Evolutionary conservation across 1,139 yeast genomes (phyloP), one percentile per base, ranked within the genome.

Genomic region (Candida tropicalis): DNA sequence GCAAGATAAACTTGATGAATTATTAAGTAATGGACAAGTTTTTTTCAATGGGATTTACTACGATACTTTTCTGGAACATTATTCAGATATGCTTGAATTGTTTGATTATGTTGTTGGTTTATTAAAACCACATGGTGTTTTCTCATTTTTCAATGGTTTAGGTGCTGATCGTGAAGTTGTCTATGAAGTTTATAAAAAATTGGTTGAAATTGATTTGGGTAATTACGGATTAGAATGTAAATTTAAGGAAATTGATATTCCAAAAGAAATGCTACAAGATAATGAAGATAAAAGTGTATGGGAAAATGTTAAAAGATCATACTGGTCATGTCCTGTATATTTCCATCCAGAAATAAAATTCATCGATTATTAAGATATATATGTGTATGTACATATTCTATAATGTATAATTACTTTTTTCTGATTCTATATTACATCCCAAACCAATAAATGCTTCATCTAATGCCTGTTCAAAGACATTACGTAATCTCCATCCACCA

Each of bases 111-210:
- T 88, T 3, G 96, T 90, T 12, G 97, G 97, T 0, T 68, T 91
- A 41, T 66, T 91, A 50, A 85, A 86, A 59, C 90, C 95, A 1
- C 78, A 79, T 32, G 96, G 96, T 4, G 77, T 82, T 0, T 90
- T 91, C 52, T 88, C 96, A 2, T 91, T 89, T 60, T 91, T 91
- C 72, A 91, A 91, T 57, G 98, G 98, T 0, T 73, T 91, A 29
- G 98, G 98, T n/a, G 98, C 97, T 5, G 98, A 91, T 57, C 75
- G 97, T 57, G 82, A 86, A 59, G 79, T 90, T 9, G 80, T 91
- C 47, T 91, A 91, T 62, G 97, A 91, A 56, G 97, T 91, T 11
- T 91, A 91, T 69, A 83, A 81, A 59, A 78, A 81, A 55, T 82
- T 91, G 48, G 96, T 88, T 5, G 88, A 84, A 53, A 66, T 89